These are phyloP conservation scores for Seminavis robusta DNA, from an alignment of 108 stramenopile species.

Conservation along the genomic window DNA sequence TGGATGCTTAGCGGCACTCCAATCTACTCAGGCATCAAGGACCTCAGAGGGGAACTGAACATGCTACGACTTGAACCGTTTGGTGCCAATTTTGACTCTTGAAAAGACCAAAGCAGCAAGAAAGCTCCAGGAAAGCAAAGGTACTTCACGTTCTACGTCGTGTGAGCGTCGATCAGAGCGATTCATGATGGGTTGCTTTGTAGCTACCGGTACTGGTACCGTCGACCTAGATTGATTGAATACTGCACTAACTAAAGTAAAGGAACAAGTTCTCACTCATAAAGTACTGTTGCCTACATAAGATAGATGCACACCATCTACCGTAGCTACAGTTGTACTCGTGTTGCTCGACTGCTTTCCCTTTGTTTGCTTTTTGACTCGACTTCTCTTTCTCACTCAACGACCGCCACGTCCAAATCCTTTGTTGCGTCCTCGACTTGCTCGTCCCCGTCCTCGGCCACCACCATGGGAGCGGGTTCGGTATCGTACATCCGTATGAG, in stretches of 20 bases:
- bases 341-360: too few species aligned
- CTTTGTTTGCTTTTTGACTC: too few species aligned
- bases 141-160: too few species aligned
- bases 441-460: not conserved
- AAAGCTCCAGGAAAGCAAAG: not conserved
- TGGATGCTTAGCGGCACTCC: constrained; percentile 88
- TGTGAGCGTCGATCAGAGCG: too few species aligned
- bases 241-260: too few species aligned
- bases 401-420: not conserved
- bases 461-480: constrained; percentile 9
- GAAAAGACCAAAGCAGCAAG: constrained; percentile 11
- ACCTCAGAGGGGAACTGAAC: constrained; percentile 76
- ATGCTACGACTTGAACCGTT: constrained; percentile 78
- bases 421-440: not conserved
- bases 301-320: too few species aligned
- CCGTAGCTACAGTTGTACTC: too few species aligned
- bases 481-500: constrained; percentile 31
- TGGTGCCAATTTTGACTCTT: constrained; percentile 44
- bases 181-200: too few species aligned
- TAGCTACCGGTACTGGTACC: too few species aligned
- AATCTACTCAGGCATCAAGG: constrained; percentile 61
- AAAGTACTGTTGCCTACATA: too few species aligned
- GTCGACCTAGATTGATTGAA: too few species aligned
- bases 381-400: not conserved
- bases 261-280: too few species aligned